Evolutionary conservation across 2,329 filamentous ascomycete species (phyloP), one percentile per base, ranked within the genome.

Genomic region (Neofusicoccum umdonicola): DNA sequence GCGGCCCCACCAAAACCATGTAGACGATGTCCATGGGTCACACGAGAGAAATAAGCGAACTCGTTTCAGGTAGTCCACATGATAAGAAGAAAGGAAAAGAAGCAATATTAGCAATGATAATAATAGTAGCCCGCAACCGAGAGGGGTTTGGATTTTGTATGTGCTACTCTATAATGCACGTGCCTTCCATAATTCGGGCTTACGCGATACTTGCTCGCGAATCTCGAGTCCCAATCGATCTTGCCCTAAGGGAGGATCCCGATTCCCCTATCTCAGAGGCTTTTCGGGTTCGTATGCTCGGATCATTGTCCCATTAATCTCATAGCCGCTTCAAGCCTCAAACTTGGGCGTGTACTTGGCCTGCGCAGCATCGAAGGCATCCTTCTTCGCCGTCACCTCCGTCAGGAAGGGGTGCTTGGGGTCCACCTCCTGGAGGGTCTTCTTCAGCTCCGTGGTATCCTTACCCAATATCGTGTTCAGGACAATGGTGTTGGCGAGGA

Each of bases 271-370:
- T 63, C 48, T 47, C 37, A 19, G 37, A 27, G 17, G 17, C 50
- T 17, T 11, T 39, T 47, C 41, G 42, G 50, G 22, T 8, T 57
- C 51, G 39, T 54, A 42, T 27, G 15, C 27, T 41, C 44, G 22
- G 27, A n/a, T 47, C 27, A 27, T 60, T 37, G 27, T 60, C n/a
- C n/a, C 42, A 37, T 63, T 39, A 11, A 15, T 11, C n/a, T 61
- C 39, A 27, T 34, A 17, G 9, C 22, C 12, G 8, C 15, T 9
- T 52, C 57, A 65, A 60, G 56, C 63, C 67, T 88, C 84, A 67
- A 92, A 92, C 82, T 94, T 97, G 39, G 93, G 86, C 69, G 87
- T 89, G 79, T 95, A 98, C 80, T 96, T 98, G 31, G 87, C 83
- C 19, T 91, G 91, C 12, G 93, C 93, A 71, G 88, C 88, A 77